These are phyloP conservation scores for Peterozyma toletana DNA, from an alignment of 805 yeast species.

Conservation along the genomic window DNA sequence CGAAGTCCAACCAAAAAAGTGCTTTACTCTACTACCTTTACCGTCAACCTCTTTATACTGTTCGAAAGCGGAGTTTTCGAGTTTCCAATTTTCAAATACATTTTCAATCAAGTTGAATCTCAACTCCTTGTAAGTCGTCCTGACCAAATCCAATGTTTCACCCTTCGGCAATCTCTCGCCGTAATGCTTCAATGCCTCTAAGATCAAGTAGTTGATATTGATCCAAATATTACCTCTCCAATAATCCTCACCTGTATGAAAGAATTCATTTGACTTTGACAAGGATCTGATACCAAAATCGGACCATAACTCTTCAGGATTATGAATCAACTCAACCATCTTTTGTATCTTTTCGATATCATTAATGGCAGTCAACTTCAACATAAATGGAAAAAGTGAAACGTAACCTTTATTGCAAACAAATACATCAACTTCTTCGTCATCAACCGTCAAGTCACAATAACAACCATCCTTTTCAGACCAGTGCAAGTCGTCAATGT, in stretches of 20 bases:
- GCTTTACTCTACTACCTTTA: conserved; percentile 71
- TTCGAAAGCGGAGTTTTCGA: conserved; percentile 84
- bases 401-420: conserved; percentile 92
- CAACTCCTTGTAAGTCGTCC: conserved; percentile 46
- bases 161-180: conserved; percentile 16
- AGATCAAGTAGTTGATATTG: conserved; percentile 76
- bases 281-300: conserved; percentile 76
- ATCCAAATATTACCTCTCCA: conserved; percentile 97
- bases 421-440: conserved; percentile 47
- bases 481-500: conserved; percentile 80
- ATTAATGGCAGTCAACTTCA: conserved; percentile 47
- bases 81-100: conserved; percentile 59
- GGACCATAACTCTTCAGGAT: conserved; percentile 72
- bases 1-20: conserved; percentile 93
- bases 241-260: conserved; percentile 80
- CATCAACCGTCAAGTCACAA: conserved; percentile 80
- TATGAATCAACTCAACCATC: conserved; percentile 50
- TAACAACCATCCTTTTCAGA: conserved; percentile 53
- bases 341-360: conserved; percentile 39
- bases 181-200: conserved; percentile 65
- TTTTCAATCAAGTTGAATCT: conserved; percentile 64
- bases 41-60: conserved; percentile 81
- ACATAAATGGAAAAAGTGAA: conserved; percentile 75
- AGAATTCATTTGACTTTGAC: conserved; percentile 56
- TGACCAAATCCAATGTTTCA: conserved; percentile 29